Evolutionary conservation across 2,329 filamentous ascomycete genomes (phyloP).

Genomic region (Hymenoscyphus fraxineus): DNA sequence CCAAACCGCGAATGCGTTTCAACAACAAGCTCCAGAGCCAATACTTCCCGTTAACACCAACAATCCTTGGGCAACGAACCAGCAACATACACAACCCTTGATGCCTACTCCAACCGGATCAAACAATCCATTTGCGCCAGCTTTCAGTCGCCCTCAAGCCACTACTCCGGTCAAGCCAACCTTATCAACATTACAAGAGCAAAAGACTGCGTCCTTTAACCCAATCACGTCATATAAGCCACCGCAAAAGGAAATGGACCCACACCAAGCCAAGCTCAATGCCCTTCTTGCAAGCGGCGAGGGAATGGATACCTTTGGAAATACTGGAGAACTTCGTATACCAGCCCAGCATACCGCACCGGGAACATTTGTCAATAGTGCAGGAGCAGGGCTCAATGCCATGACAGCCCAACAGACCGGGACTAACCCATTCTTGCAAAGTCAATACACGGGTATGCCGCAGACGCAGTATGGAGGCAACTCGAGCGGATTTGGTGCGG

Average conservation of each 20-base stretch:
- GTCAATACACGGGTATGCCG: constrained; percentile 78
- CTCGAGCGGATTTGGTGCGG: constrained; percentile 24
- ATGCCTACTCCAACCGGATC: constrained; percentile 87
- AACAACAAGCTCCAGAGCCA: constrained; percentile 48
- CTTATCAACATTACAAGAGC: constrained; percentile 74
- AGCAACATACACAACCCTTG: constrained; percentile 55
- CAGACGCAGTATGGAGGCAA: constrained; percentile 51
- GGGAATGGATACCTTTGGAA: constrained; percentile 95
- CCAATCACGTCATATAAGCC: constrained; percentile 46
- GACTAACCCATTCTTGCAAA: constrained; percentile 83
- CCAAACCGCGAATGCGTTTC: constrained; percentile 36
- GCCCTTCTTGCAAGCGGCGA: constrained; percentile 81
- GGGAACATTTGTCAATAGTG: constrained; percentile 93
- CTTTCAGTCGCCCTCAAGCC: constrained; percentile 60
- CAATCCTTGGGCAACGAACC: constrained; percentile 81
- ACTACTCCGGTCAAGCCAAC: constrained; percentile 60
- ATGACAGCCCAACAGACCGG: constrained; percentile 59
- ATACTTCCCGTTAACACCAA: constrained; percentile 76
- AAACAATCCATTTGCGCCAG: constrained; percentile 90
- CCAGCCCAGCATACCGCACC: constrained; percentile 95
- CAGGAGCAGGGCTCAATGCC: constrained; percentile 72
- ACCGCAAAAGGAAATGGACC: constrained; percentile 52
- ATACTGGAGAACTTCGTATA: constrained; percentile 92
- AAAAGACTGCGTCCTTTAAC: constrained; percentile 67
- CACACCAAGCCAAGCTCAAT: constrained; percentile 75